phyloP scores from a whole-genome alignment of 306 rosid genomes.

The Quercus aquifolioides region DNA sequence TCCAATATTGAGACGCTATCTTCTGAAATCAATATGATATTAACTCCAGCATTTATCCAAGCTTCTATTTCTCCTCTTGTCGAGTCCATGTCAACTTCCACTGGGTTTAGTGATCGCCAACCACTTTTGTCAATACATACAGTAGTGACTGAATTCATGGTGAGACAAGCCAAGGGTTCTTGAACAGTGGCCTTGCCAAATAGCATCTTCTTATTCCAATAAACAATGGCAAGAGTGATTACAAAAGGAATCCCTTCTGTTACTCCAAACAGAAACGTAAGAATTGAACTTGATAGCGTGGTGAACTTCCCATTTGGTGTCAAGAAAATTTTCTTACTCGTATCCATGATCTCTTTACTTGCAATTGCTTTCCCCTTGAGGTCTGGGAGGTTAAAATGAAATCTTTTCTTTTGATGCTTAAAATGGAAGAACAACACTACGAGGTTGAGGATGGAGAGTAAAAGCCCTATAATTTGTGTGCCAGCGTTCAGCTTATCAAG shows the following conservation, averaged over 20 bases:
- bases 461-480: neutral
- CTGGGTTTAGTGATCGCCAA: neutral
- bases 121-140: neutral
- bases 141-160: too few species aligned
- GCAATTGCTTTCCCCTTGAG: constrained; percentile 8
- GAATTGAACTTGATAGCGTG: neutral
- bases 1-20: neutral
- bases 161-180: too few species aligned
- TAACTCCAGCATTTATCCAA: neutral
- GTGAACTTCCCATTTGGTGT: neutral
- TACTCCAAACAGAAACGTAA: constrained; percentile 9
- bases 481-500: neutral
- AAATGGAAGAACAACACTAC: constrained; percentile 6
- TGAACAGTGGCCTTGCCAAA: too few species aligned
- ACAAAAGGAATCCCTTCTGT: constrained; percentile 13
- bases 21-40: constrained; percentile 5
- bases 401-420: neutral
- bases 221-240: neutral
- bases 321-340: neutral
- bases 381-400: neutral
- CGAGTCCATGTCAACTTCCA: neutral
- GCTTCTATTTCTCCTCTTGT: neutral
- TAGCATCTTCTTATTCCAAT: too few species aligned
- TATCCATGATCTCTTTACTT: neutral
- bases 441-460: neutral